These are phyloP conservation scores for Actinomucor elegans DNA, from an alignment of 371 early-diverging fungal species.

Conservation along the genomic window DNA sequence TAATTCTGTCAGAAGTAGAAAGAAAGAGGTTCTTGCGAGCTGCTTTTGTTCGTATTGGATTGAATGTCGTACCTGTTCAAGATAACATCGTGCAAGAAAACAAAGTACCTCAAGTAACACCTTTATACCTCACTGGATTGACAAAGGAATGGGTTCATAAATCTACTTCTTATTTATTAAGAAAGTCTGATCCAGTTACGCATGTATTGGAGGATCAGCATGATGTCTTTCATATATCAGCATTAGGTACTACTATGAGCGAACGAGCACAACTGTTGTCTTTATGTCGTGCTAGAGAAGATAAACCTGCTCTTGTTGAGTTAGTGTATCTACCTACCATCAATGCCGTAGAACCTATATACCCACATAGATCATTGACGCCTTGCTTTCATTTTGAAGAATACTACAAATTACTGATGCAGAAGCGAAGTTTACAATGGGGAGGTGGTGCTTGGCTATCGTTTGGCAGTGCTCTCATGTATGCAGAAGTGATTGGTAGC, in stretches of 20 bases:
- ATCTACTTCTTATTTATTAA: slow-evolving; percentile 16
- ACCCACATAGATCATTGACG: slow-evolving; percentile 24
- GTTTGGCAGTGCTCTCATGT: slow-evolving; percentile 76
- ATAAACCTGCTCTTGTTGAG: slow-evolving; percentile 7
- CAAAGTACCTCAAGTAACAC: slow-evolving; percentile 46
- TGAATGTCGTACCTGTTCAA: slow-evolving; percentile 39
- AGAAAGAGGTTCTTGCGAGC: slow-evolving; percentile 52
- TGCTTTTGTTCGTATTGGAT: slow-evolving; percentile 52
- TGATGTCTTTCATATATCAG: slow-evolving; percentile 39
- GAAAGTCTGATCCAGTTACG: slow-evolving; percentile 16
- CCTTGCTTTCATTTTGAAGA: slow-evolving; percentile 42
- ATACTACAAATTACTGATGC: slow-evolving; percentile 41
- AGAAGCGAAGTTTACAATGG: slow-evolving; percentile 18
- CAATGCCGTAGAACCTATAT: slow-evolving; percentile 21
- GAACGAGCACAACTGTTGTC: slow-evolving; percentile 5
- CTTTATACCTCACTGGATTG: slow-evolving; percentile 55
- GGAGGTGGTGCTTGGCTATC: slow-evolving; percentile 30
- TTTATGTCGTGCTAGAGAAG: slow-evolving; percentile 5
- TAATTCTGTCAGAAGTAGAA: slow-evolving; percentile 44
- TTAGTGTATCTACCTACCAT: slow-evolving; percentile 11
- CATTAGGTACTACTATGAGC: background rate
- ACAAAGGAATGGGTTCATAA: slow-evolving; percentile 27
- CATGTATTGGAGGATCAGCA: slow-evolving; percentile 31
- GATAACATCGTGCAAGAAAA: slow-evolving; percentile 23
- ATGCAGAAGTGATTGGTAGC: slow-evolving; percentile 75